These are phyloP conservation scores for Rhododendron henanense DNA, from an alignment of 148 eudicot species.

Conservation along the genomic window DNA sequence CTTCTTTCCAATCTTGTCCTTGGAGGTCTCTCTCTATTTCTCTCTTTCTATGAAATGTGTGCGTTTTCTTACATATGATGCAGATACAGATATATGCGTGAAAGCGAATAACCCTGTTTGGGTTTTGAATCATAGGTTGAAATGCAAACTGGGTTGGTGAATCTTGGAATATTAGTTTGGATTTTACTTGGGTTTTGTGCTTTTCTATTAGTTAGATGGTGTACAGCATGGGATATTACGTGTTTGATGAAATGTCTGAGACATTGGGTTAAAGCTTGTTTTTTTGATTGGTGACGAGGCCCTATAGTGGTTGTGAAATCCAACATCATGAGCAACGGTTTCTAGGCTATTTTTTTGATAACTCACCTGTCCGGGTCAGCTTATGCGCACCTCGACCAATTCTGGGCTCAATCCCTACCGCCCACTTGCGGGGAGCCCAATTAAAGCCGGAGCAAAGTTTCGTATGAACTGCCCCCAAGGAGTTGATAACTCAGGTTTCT, in stretches of 20 bases:
- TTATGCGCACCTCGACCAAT: too few species aligned
- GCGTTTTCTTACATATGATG: neutral
- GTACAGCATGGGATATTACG: neutral
- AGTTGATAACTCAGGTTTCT: neutral
- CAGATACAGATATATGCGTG: neutral
- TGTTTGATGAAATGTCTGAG: conserved; percentile 7
- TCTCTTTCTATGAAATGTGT: neutral
- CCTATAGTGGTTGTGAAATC: neutral
- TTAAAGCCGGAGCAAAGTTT: too few species aligned
- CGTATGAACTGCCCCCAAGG: too few species aligned
- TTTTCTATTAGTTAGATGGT: neutral
- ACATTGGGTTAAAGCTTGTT: neutral
- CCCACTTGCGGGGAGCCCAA: too few species aligned
- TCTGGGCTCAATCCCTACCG: too few species aligned
- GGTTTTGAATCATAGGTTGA: neutral
- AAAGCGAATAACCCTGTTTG: neutral
- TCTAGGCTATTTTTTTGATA: too few species aligned
- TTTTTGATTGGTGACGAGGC: neutral
- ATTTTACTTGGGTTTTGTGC: neutral
- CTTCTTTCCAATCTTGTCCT: conserved; percentile 8
- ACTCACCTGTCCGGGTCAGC: too few species aligned
- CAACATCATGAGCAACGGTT: neutral
- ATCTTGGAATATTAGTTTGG: neutral
- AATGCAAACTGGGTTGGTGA: neutral
- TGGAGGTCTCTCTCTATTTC: conserved; percentile 10